Base-by-base conservation (phyloP, 495 filamentous ascomycete genomes). In the Bryoglossum gracile region DNA sequence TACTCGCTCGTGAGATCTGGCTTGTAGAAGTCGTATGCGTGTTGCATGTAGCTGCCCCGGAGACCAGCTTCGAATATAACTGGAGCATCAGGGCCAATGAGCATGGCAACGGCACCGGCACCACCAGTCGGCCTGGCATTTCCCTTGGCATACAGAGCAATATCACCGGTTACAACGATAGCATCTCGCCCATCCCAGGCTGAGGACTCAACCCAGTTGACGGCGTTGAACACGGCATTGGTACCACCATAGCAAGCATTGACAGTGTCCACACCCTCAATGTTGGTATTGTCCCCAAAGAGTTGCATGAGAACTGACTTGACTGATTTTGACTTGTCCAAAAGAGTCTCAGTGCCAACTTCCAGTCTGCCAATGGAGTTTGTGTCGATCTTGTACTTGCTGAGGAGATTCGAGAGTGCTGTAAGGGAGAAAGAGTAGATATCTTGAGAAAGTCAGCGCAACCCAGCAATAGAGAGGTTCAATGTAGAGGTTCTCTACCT, bases 241-340 rank as follows among this genome's bases (percentile, higher is more conserved):
- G 92, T 98, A 50, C 92, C 92, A 58, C 92, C 92, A 65, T 98
- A 98, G 80, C 92, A 98, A 46, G 92, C 92, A 63, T 98, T 98
- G 59, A 98, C 73, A 21, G 84, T 95, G 68, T 98, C 92, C 24
- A 97, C 81, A 68, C 92, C 92, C 73, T 97, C 94, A 37, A 98
- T 74, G 73, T 94, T 95, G 75, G 82, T 89, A 62, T 83, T 84
- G 39, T 82, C 74, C 62, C 83, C 77, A 60, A 98, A 95, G 22
- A 98, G 77, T 72, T 96, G 92, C 92, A 98, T 98, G 54, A 97
- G 70, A 42, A 98, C 91, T n/a, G 90, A 87, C 80, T 98, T 98
- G 75, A 98, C 92, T 22, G 94, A 97, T 77, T 98, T 98, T 58
- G 92, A 97, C 78, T 98, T 98, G 78, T 98, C 92, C 62, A 98